Evolutionary conservation across 352 stramenopile genomes (phyloP).

Genomic region (Pythium apleroticum): DNA sequence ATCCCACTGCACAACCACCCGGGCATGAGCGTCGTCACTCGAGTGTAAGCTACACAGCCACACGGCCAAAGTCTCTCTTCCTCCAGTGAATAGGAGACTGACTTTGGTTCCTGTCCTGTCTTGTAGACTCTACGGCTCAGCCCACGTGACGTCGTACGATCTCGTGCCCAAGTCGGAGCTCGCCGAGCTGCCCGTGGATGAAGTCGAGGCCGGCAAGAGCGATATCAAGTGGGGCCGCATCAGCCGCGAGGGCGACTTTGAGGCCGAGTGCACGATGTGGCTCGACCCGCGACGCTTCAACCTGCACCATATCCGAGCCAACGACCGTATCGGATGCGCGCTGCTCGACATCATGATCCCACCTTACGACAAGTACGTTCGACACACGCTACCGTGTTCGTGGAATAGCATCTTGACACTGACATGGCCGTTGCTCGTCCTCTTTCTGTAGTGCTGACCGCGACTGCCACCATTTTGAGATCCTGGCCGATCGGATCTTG

Average conservation of each 20-base stretch:
- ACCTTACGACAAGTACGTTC: slow-evolving; percentile 81
- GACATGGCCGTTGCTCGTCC: neutral
- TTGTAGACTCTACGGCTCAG: slow-evolving; percentile 69
- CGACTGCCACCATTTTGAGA: slow-evolving; percentile 77
- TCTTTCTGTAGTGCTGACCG: slow-evolving; percentile 56
- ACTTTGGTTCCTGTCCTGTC: neutral
- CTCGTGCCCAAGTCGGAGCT: slow-evolving; percentile 52
- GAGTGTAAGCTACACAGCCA: slow-evolving; percentile 49
- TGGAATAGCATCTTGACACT: neutral
- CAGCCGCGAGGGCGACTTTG: slow-evolving; percentile 56
- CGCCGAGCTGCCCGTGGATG: slow-evolving; percentile 12
- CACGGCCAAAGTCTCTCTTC: neutral
- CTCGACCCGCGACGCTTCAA: slow-evolving; percentile 82
- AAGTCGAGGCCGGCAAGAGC: slow-evolving; percentile 34
- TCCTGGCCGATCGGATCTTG: slow-evolving; percentile 57
- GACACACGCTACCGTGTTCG: neutral
- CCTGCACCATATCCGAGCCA: slow-evolving; percentile 76
- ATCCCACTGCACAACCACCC: slow-evolving; percentile 85
- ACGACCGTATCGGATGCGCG: slow-evolving; percentile 67
- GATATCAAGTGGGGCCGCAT: slow-evolving; percentile 61
- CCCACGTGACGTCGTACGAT: slow-evolving; percentile 73
- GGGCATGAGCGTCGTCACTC: slow-evolving; percentile 81
- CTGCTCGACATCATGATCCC: slow-evolving; percentile 85
- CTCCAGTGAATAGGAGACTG: slow-evolving; percentile 2
- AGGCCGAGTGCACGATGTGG: slow-evolving; percentile 71